Evolutionary conservation across 805 yeast genomes (phyloP).

Genomic region (Sugiyamaella smithiae): DNA sequence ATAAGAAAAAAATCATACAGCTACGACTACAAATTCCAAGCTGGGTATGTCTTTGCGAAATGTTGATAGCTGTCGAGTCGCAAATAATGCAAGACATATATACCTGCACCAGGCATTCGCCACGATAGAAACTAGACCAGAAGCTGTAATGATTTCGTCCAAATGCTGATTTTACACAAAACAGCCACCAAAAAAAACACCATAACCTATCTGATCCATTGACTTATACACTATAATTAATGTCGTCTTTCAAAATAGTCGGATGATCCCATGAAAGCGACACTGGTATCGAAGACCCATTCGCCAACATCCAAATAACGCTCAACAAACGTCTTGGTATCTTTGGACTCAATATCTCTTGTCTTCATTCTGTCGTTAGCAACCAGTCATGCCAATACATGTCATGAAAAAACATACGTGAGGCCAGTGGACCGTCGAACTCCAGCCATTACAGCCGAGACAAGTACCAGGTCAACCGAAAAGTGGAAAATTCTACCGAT

Average conservation of each 20-base stretch:
- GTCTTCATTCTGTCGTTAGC: slow-evolving; percentile 40
- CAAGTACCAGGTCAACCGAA: slow-evolving; percentile 70
- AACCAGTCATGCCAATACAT: neutral
- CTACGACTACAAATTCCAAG: no score
- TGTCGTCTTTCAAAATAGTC: slow-evolving; percentile 55
- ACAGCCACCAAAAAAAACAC: no score
- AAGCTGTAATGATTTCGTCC: no score
- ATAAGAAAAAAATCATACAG: no score
- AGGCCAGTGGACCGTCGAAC: slow-evolving; percentile 80
- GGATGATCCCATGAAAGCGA: slow-evolving; percentile 67
- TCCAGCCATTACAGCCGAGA: slow-evolving; percentile 83
- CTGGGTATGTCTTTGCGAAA: no score
- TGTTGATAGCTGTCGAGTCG: no score
- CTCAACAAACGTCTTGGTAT: slow-evolving; percentile 41
- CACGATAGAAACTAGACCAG: no score
- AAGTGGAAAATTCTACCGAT: slow-evolving; percentile 67
- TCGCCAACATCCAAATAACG: slow-evolving; percentile 87
- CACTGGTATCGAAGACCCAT: slow-evolving; percentile 66
- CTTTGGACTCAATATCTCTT: slow-evolving; percentile 47
- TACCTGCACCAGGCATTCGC: no score
- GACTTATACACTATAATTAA: no score
- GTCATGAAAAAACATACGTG: slow-evolving; percentile 34
- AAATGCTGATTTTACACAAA: no score
- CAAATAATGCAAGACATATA: no score
- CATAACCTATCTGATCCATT: no score